Evolutionary conservation across 2,329 filamentous ascomycete species (phyloP).

Genomic region (Cladophialophora bantiana): DNA sequence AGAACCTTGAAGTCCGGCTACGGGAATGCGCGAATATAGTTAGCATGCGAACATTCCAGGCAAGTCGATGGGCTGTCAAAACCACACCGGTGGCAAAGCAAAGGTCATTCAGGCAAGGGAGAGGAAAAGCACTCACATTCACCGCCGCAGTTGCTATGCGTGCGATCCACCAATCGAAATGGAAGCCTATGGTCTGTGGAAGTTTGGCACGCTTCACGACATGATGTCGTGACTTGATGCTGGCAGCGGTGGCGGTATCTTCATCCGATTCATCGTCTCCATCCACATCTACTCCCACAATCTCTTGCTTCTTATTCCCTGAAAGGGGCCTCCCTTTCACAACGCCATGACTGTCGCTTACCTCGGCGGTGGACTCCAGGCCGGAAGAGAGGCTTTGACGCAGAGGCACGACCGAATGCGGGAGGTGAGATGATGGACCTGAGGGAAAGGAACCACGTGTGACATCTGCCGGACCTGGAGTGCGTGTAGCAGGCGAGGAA

Average conservation of each 20-base stretch:
- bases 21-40: not conserved
- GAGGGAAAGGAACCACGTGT: not conserved
- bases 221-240: not conserved
- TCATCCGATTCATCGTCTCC: conserved; percentile 1
- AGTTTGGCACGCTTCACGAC: conserved; percentile 5
- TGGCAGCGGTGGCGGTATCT: conserved; percentile 2
- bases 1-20: conserved; percentile 22
- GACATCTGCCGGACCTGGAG: not conserved
- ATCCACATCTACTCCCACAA: not conserved
- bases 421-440: not conserved
- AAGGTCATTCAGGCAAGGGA: not conserved
- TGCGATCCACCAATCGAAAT: conserved; percentile 27
- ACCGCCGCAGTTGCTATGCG: conserved; percentile 7
- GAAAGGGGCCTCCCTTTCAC: not conserved
- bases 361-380: not conserved
- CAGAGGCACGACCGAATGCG: not conserved
- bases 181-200: conserved; percentile 28
- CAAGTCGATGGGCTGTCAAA: not conserved
- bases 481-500: conserved; percentile 1
- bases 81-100: not conserved
- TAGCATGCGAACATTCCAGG: not conserved
- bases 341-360: not conserved
- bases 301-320: not conserved
- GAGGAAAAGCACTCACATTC: conserved; percentile 12
- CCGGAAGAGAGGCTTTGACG: not conserved